Evolutionary conservation across 108 stramenopile genomes (phyloP).

Genomic region (Cyclostephanos invisitatus): DNA sequence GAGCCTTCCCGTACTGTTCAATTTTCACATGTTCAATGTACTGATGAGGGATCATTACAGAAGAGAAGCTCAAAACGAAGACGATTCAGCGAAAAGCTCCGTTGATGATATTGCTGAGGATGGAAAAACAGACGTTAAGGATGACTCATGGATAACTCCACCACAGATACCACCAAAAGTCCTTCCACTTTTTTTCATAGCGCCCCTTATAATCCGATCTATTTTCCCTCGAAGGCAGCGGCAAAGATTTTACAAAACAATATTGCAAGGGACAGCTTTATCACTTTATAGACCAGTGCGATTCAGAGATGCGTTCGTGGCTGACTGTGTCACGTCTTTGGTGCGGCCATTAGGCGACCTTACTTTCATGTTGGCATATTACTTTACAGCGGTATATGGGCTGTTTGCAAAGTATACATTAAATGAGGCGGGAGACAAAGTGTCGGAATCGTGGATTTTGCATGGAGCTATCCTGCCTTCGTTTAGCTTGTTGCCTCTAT

Average conservation of each 20-base stretch:
- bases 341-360: constrained; percentile 83
- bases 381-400: constrained; percentile 68
- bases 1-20: constrained; percentile 84
- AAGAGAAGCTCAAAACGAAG: constrained; percentile 27
- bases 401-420: constrained; percentile 63
- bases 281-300: constrained; percentile 64
- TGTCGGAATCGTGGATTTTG: constrained; percentile 70
- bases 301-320: constrained; percentile 84
- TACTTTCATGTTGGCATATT: constrained; percentile 77
- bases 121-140: constrained; percentile 46
- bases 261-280: constrained; percentile 64
- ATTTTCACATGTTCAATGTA: constrained; percentile 88
- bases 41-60: constrained; percentile 52
- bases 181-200: constrained; percentile 78
- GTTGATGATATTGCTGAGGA: not conserved
- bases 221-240: constrained; percentile 70
- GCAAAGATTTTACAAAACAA: constrained; percentile 72
- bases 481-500: constrained; percentile 73
- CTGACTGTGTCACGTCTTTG: constrained; percentile 76
- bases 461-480: constrained; percentile 80
- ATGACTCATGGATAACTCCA: constrained; percentile 39
- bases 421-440: constrained; percentile 52
- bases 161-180: constrained; percentile 69
- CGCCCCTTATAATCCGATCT: constrained; percentile 69
- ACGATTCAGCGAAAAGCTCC: not conserved